Evolutionary conservation across 1,139 yeast species (phyloP).

Genomic region (Yamadazyma diospyri): DNA sequence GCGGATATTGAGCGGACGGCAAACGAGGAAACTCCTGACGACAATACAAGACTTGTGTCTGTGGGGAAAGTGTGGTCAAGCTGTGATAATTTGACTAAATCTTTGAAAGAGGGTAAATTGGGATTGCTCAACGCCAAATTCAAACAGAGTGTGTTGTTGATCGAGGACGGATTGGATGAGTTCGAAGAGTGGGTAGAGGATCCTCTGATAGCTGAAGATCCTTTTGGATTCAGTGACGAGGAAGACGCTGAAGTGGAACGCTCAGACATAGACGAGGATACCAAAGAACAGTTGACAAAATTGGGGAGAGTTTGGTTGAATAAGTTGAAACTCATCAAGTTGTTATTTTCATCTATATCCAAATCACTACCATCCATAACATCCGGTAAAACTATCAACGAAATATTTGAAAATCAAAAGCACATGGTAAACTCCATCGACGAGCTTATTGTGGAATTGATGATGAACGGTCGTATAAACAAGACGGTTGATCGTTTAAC

Average conservation of each 20-base stretch:
- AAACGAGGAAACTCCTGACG: conserved; percentile 15
- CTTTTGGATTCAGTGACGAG: conserved; percentile 29
- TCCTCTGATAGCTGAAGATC: conserved; percentile 49
- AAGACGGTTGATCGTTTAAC: conserved; percentile 23
- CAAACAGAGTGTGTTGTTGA: conserved; percentile 41
- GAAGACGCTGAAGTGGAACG: conserved; percentile 30
- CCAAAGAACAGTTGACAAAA: conserved; percentile 26
- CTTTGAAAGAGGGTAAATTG: conserved; percentile 46
- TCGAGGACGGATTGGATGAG: conserved; percentile 64
- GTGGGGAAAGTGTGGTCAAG: conserved; percentile 66
- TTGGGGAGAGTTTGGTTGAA: conserved; percentile 48
- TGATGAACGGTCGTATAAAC: conserved; percentile 39
- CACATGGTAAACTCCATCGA: conserved; percentile 37
- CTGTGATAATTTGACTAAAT: conserved; percentile 44
- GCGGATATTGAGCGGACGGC: conserved; percentile 16
- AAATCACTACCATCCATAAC: conserved; percentile 49
- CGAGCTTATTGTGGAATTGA: conserved; percentile 44
- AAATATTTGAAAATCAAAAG: conserved; percentile 28
- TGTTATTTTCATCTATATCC: conserved; percentile 50
- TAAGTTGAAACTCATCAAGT: conserved; percentile 52
- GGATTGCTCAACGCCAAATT: conserved; percentile 48
- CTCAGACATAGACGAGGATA: conserved; percentile 12
- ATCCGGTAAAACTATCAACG: conserved; percentile 33
- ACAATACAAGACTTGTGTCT: conserved; percentile 33
- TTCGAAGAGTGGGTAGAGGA: conserved; percentile 63